phyloP scores from a whole-genome alignment of 2,329 filamentous ascomycete species.

The Diaporthe australafricana region DNA sequence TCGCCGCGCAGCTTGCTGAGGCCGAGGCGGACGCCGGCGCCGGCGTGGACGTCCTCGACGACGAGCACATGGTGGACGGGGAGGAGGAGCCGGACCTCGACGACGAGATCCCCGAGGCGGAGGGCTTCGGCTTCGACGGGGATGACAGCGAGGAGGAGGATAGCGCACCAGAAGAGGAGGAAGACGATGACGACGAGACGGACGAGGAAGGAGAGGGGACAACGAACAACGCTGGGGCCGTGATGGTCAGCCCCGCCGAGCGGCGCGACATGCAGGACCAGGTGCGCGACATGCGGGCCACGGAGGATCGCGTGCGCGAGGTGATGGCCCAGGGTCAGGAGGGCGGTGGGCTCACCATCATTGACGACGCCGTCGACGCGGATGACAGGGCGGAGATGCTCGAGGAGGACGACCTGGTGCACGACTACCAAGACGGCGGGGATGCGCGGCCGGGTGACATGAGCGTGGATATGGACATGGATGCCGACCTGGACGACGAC shows the following conservation, averaged over 20 bases:
- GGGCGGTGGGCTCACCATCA: conserved; percentile 55
- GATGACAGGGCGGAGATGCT: conserved; percentile 69
- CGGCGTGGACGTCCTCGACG: conserved; percentile 45
- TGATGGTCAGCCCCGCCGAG: conserved; percentile 44
- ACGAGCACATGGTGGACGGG: conserved; percentile 55
- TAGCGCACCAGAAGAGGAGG: conserved; percentile 55
- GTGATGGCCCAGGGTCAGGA: conserved; percentile 65
- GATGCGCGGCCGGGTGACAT: conserved; percentile 41
- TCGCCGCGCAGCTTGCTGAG: conserved; percentile 80
- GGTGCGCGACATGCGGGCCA: conserved; percentile 61
- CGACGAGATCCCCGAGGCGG: conserved; percentile 78
- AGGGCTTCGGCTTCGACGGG: conserved; percentile 64
- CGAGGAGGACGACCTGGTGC: conserved; percentile 70
- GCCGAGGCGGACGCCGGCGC: conserved; percentile 62
- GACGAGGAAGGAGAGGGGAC: conserved; percentile 50
- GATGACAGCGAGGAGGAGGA: conserved; percentile 54
- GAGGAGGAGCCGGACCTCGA: conserved; percentile 71
- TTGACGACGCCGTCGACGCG: conserved; percentile 66
- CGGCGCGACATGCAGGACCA: conserved; percentile 60
- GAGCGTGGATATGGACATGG: conserved; percentile 65
- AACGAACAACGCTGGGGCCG: conserved; percentile 45
- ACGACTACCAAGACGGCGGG: conserved; percentile 42
- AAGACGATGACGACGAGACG: conserved; percentile 56
- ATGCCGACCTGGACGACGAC: conserved; percentile 77
- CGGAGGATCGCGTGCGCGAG: conserved; percentile 72